These are phyloP conservation scores for Colletotrichum cereale DNA, from an alignment of 2,329 filamentous ascomycete genomes.

Conservation along the genomic window DNA sequence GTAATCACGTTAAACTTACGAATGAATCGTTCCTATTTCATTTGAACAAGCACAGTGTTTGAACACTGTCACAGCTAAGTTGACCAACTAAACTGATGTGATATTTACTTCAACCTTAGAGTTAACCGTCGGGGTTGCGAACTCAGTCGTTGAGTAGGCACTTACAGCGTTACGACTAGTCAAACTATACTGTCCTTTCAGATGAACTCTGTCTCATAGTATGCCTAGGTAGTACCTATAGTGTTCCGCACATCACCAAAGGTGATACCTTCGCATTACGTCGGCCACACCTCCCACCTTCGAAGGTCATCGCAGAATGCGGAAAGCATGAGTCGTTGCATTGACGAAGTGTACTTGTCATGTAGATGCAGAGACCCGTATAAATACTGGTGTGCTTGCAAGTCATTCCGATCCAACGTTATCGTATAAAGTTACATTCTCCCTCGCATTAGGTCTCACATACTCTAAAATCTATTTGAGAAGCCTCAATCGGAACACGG, in stretches of 20 bases:
- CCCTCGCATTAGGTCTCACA: background rate
- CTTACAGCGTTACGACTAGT: too few relatives aligned
- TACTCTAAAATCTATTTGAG: background rate
- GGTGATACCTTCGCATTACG: too few relatives aligned
- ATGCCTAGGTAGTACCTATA: too few relatives aligned
- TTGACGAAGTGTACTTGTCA: background rate
- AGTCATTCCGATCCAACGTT: background rate
- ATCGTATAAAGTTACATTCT: background rate
- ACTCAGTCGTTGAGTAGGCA: too few relatives aligned
- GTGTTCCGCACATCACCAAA: too few relatives aligned
- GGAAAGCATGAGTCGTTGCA: background rate
- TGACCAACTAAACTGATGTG: background rate
- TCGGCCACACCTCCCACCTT: background rate
- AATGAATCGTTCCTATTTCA: background rate
- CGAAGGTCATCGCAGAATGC: background rate
- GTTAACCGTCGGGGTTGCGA: background rate
- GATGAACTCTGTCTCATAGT: too few relatives aligned
- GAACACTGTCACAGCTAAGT: background rate
- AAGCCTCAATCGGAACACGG: too few relatives aligned
- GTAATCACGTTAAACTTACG: background rate
- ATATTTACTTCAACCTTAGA: background rate
- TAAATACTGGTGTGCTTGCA: background rate
- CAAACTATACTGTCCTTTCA: too few relatives aligned
- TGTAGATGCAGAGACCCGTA: background rate
- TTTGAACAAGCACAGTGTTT: background rate